Percentiles rank a stretch among this genome's conserved stretches.
phyloP scores from a whole-genome alignment of 495 filamentous ascomycete species.

The Niebla homalea region DNA sequence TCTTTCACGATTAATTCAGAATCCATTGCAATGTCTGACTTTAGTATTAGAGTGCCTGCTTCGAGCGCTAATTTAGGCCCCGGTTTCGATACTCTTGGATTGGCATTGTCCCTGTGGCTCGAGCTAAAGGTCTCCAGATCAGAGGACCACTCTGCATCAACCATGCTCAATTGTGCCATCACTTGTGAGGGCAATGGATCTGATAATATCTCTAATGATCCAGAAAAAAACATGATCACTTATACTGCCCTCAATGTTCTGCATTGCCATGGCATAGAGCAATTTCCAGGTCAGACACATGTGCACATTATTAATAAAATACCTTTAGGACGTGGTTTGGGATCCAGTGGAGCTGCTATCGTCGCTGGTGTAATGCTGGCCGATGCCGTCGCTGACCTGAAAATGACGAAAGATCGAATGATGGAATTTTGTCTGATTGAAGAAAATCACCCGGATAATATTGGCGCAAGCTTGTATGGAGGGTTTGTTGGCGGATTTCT shows the following conservation, averaged over 20 bases:
- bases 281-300: conserved; percentile 73
- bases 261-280: conserved; percentile 69
- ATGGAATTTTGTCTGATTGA: conserved; percentile 96
- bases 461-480: conserved; percentile 85
- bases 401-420: conserved; percentile 65
- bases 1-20: too few relatives aligned
- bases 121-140: conserved; percentile 64
- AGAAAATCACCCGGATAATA: conserved; percentile 88
- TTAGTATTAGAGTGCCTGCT: too few relatives aligned
- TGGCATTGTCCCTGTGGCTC: conserved; percentile 82
- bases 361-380: conserved; percentile 86
- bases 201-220: conserved; percentile 60
- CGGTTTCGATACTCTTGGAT: conserved; percentile 92
- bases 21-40: too few relatives aligned
- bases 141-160: conserved; percentile 32
- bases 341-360: conserved; percentile 85
- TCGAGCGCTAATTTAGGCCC: conserved; percentile 33
- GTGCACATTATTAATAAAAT: conserved; percentile 91
- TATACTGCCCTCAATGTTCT: conserved; percentile 85
- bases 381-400: conserved; percentile 74
- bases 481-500: conserved; percentile 96
- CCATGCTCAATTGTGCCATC: conserved; percentile 72
- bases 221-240: conserved; percentile 80
- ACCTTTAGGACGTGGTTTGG: conserved; percentile 77
- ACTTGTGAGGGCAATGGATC: conserved; percentile 71